Conservation (phyloP, 2,329 filamentous ascomycete genomes). For the Graphium sp. region DNA sequence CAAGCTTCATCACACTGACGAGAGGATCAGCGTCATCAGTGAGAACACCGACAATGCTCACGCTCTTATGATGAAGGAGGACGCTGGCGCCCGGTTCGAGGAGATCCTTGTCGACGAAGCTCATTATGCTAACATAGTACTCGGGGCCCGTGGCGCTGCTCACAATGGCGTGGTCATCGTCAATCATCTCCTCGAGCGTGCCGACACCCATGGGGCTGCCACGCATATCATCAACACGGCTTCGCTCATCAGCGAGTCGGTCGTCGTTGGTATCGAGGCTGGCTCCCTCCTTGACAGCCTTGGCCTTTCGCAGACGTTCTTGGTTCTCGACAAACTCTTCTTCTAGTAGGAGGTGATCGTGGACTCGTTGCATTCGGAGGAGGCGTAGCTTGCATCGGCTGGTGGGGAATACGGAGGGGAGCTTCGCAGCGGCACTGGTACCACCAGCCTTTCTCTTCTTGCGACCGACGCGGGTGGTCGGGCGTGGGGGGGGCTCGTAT, state of each 20-base stretch:
- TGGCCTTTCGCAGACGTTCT: constrained; percentile 85
- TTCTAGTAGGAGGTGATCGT: constrained; percentile 90
- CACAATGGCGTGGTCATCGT: constrained; percentile 97
- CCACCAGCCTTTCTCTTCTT: constrained; percentile 97
- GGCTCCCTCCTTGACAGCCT: constrained; percentile 57
- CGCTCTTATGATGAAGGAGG: constrained; percentile 89
- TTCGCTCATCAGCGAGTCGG: constrained; percentile 83
- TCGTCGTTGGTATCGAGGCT: constrained; percentile 62
- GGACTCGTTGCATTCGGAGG: constrained; percentile 94
- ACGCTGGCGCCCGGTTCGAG: constrained; percentile 93
- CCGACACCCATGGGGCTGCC: constrained; percentile 98
- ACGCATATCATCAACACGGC: constrained; percentile 93
- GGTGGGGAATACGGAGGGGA: constrained; percentile 85
- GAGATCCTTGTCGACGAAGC: constrained; percentile 97
- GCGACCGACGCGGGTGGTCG: constrained; percentile 88
- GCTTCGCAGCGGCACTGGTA: constrained; percentile 85
- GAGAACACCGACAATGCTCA: constrained; percentile 91
- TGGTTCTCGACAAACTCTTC: constrained; percentile 99
- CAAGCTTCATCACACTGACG: constrained; percentile 97
- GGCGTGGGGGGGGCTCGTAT: constrained; percentile 95
- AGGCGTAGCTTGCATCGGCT: constrained; percentile 95
- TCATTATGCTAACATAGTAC: constrained; percentile 99
- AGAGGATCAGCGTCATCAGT: constrained; percentile 92
- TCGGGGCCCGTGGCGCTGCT: constrained; percentile 94
- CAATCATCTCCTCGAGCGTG: constrained; percentile 95